Conservation (phyloP, 768 basidiomycete genomes). For the Serendipita vermifera region DNA sequence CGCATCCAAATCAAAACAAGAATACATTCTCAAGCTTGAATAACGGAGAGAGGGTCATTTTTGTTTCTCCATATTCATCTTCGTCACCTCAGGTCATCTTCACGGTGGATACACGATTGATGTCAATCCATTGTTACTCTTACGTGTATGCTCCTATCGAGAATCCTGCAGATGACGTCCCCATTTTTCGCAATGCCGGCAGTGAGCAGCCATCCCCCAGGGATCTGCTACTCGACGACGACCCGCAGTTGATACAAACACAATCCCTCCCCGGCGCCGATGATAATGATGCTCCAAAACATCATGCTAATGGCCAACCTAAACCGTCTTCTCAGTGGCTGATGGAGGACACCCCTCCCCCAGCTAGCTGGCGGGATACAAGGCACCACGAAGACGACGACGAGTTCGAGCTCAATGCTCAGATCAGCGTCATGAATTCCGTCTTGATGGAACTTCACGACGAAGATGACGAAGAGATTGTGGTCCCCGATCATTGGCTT, state of each 20-base stretch:
- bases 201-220: no score
- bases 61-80: slow-evolving; percentile 12
- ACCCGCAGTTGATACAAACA: no score
- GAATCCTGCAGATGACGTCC: no score
- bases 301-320: no score
- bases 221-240: no score
- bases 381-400: not conserved
- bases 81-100: slow-evolving; percentile 10
- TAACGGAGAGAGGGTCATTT: slow-evolving; percentile 5
- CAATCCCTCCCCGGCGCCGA: no score
- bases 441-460: not conserved
- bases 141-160: not conserved
- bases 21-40: slow-evolving; percentile 8
- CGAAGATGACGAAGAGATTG: slow-evolving; percentile 24
- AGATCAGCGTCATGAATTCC: not conserved
- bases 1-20: slow-evolving; percentile 12
- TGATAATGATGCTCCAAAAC: no score
- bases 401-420: not conserved
- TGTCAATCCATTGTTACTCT: not conserved
- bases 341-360: not conserved
- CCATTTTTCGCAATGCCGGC: no score
- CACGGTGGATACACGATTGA: not conserved
- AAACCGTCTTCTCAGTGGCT: not conserved
- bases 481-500: slow-evolving; percentile 65
- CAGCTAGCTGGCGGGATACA: not conserved